Evolutionary conservation across 2,329 filamentous ascomycete species (phyloP).

Genomic region (Keithomyces neogunnii): DNA sequence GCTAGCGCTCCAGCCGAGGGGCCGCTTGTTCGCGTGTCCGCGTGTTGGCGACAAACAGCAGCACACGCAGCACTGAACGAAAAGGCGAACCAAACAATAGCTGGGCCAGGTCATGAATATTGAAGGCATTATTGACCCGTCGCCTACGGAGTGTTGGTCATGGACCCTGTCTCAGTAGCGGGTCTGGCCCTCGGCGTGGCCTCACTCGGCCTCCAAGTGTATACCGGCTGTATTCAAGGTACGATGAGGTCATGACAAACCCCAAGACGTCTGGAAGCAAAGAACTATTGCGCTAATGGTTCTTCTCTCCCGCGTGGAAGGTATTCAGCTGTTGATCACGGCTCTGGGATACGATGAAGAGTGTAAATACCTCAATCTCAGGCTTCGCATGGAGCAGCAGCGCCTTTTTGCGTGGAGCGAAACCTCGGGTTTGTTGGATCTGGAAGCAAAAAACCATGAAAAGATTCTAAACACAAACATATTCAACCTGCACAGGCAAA

Average conservation of each 20-base stretch:
- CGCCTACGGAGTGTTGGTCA: constrained; percentile 10
- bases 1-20: too few species aligned
- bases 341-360: constrained; percentile 39
- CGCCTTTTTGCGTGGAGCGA: constrained; percentile 41
- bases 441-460: constrained; percentile 30
- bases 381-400: constrained; percentile 41
- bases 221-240: constrained; percentile 37
- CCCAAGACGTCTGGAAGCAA: background rate
- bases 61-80: background rate
- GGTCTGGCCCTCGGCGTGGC: constrained; percentile 36
- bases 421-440: constrained; percentile 37
- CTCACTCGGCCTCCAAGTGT: constrained; percentile 36
- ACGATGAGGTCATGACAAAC: background rate
- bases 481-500: constrained; percentile 39
- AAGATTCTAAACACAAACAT: constrained; percentile 37
- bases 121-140: background rate
- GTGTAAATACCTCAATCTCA: constrained; percentile 38
- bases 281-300: background rate
- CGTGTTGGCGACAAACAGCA: background rate
- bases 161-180: constrained; percentile 35
- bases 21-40: too few species aligned
- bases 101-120: background rate
- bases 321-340: constrained; percentile 38
- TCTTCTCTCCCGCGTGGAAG: background rate
- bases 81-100: background rate